These are phyloP conservation scores for Epicoccum nigrum DNA, from an alignment of 2,329 filamentous ascomycete species.

Conservation along the genomic window DNA sequence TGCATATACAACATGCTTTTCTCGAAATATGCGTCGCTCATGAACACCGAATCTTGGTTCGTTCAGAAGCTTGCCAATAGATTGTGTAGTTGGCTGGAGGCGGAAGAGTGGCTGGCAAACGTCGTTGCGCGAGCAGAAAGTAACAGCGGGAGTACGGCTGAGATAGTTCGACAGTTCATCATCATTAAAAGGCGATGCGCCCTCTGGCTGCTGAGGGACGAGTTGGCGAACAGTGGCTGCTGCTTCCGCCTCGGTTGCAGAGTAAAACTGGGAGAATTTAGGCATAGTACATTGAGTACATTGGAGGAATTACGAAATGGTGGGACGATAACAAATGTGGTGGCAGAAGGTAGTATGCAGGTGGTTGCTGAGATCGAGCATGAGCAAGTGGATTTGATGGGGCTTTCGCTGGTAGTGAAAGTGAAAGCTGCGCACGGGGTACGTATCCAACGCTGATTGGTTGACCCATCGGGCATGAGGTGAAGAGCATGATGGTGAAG, in stretches of 20 bases:
- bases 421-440: no score
- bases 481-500: no score
- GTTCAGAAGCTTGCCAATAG: background rate
- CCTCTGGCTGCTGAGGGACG: background rate
- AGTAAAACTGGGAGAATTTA: conserved; percentile 7
- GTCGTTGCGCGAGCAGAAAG: conserved; percentile 1
- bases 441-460: no score
- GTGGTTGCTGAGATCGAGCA: no score
- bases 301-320: no score
- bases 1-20: background rate
- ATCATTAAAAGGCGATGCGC: background rate
- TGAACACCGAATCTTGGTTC: background rate
- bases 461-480: no score
- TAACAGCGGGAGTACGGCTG: background rate
- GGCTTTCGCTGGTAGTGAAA: no score
- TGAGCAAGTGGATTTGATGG: no score
- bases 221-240: background rate
- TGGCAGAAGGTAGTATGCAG: no score
- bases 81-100: background rate
- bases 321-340: no score
- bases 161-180: background rate
- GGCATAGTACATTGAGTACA: conserved; percentile 1
- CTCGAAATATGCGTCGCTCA: background rate
- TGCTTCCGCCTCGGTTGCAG: conserved; percentile 7
- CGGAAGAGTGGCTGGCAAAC: conserved; percentile 1